Evolutionary conservation across 805 yeast species (phyloP).

Genomic region (Candida michaelii): DNA sequence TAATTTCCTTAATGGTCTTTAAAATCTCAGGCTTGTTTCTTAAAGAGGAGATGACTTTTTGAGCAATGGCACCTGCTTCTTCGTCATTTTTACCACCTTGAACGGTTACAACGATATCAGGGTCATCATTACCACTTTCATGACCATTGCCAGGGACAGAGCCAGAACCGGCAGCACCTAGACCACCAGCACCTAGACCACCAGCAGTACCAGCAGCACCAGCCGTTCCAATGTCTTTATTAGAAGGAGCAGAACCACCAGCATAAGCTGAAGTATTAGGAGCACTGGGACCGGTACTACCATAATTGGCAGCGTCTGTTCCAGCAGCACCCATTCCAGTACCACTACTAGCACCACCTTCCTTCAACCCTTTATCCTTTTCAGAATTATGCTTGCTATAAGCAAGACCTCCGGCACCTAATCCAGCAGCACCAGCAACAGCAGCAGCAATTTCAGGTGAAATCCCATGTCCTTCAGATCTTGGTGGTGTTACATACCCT

Average conservation of each 20-base stretch:
- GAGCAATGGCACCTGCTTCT: slow-evolving; percentile 29
- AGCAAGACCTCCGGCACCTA: slow-evolving; percentile 23
- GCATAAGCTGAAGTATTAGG: slow-evolving; percentile 21
- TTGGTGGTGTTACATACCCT: slow-evolving; percentile 3
- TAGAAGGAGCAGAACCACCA: slow-evolving; percentile 27
- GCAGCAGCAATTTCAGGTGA: slow-evolving; percentile 2
- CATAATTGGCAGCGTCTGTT: background rate
- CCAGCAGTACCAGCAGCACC: slow-evolving; percentile 53
- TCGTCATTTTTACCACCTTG: slow-evolving; percentile 25
- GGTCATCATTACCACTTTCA: slow-evolving; percentile 15
- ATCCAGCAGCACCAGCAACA: slow-evolving; percentile 31
- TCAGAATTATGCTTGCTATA: background rate
- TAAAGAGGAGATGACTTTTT: slow-evolving; percentile 25
- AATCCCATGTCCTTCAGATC: background rate
- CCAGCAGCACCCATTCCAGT: background rate
- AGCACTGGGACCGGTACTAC: slow-evolving; percentile 1
- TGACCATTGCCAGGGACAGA: background rate
- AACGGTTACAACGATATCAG: slow-evolving; percentile 33
- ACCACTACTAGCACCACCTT: background rate
- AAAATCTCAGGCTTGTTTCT: slow-evolving; percentile 23
- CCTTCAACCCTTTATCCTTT: background rate
- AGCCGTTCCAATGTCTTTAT: slow-evolving; percentile 10
- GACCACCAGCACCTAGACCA: slow-evolving; percentile 50
- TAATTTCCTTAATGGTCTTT: slow-evolving; percentile 22
- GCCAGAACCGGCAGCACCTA: slow-evolving; percentile 2